Base-by-base conservation (phyloP, 495 filamentous ascomycete genomes). In the Podospora didyma region DNA sequence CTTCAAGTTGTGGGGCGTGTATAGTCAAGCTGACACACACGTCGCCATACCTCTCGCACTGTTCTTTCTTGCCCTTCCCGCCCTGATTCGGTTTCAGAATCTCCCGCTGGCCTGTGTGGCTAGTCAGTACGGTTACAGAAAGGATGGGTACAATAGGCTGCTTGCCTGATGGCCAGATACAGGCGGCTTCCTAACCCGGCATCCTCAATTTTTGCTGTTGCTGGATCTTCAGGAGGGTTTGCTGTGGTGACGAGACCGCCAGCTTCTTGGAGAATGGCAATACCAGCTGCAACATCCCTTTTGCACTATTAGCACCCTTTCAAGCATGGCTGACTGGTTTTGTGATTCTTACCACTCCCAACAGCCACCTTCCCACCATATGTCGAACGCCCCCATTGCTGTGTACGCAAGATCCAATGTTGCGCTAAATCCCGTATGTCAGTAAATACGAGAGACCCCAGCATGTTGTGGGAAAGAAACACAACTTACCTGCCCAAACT, bases 311-410 rank as follows among this genome's bases (percentile, higher is more conserved):
- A 37, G 39, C 57, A 14, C 16, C 41, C 6, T 10, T 16, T 0
- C 19, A 50, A 16, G 17, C 5, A 23, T 41, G 20, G 21, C 14
- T 16, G 1, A 23, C 12, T 17, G 0, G n/a, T 23, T 17, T 7
- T 24, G 16, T 12, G 34, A 41, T 54, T 49, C 66, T 49, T 60
- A 71, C 72, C 89, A 92, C 49, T 86, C 87, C 89, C 88, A 93
- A 61, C 87, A 89, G 7, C 90, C 90, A 2, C 85, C 87, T 62
- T 93, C 89, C 89, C 90, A 93, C 67, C 90, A 92, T 31, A 88
- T 69, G 72, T 94, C 89, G 55, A 93, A 62, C 11, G 78, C 74
- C 1, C 89, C 90, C 19, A 78, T 75, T 17, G 89, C 90, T 45
- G 91, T 85, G 26, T 78, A 81, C 44, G 88, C 90, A 14, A 90